Percentiles rank a stretch among this genome's conserved stretches.
Evolutionary conservation across 2,329 filamentous ascomycete genomes (phyloP).

Genomic region (Thyridium curvatum): DNA sequence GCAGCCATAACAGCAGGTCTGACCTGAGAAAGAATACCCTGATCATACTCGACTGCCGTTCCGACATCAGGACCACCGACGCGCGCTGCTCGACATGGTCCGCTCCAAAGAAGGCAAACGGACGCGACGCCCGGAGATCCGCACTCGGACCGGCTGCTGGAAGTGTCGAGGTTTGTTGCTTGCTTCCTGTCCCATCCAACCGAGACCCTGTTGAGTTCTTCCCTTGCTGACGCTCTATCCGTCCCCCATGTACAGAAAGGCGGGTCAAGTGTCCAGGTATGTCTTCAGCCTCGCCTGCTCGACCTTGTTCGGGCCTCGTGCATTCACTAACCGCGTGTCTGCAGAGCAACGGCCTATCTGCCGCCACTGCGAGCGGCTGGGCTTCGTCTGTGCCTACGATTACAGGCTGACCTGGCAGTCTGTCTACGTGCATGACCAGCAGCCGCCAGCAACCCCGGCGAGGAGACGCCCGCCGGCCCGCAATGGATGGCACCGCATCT

Average conservation of each 20-base stretch:
- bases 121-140: constrained; percentile 1
- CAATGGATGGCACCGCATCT: not conserved
- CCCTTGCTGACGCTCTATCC: not conserved
- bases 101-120: no score
- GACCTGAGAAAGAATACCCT: no score
- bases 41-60: no score
- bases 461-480: not conserved
- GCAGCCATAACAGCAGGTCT: no score
- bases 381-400: constrained; percentile 1
- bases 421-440: no score
- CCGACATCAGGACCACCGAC: no score
- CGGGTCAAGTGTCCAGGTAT: constrained; percentile 3
- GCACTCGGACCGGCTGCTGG: constrained; percentile 5
- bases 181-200: not conserved
- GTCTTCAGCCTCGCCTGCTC: not conserved
- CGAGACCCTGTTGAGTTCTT: no score
- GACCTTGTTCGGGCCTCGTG: no score
- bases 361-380: constrained; percentile 1
- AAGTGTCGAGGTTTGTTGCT: constrained; percentile 4
- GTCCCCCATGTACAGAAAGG: not conserved
- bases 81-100: no score
- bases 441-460: no score
- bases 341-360: constrained; percentile 1
- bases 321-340: not conserved
- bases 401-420: constrained; percentile 3